phyloP scores from a whole-genome alignment of 495 filamentous ascomycete genomes.

The Daldinia childiae region DNA sequence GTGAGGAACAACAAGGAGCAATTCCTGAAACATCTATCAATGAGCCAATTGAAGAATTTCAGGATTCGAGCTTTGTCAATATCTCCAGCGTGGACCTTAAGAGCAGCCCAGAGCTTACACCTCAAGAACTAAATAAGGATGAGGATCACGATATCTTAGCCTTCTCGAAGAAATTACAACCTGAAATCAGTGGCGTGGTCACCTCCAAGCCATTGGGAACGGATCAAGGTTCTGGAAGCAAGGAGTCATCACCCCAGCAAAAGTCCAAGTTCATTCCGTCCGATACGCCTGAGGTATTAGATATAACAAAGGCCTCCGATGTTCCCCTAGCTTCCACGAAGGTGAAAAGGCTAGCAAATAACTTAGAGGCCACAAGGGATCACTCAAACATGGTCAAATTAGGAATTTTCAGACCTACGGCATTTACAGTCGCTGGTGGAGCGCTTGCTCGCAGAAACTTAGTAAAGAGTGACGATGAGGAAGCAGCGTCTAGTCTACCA shows the following conservation, averaged over 20 bases:
- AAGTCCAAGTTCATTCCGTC: not conserved
- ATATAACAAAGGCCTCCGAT: not conserved
- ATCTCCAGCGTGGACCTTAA: not conserved
- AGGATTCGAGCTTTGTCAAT: not conserved
- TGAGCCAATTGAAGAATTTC: not conserved
- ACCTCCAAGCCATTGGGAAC: not conserved
- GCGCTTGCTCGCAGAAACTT: constrained; percentile 1
- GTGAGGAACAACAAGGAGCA: not conserved
- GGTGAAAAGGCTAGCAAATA: not conserved
- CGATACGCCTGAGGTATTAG: not conserved
- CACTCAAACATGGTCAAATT: not conserved
- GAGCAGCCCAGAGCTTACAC: not conserved
- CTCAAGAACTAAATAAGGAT: constrained; percentile 2
- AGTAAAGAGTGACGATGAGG: not conserved
- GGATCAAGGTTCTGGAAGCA: not conserved
- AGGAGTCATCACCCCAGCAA: constrained; percentile 3
- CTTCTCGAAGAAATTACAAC: not conserved
- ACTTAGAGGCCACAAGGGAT: not conserved
- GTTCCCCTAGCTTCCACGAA: not conserved
- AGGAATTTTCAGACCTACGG: constrained; percentile 13
- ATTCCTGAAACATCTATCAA: constrained; percentile 3
- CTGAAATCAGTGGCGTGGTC: not conserved
- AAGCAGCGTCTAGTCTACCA: constrained; percentile 5
- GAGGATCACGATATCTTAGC: not conserved
- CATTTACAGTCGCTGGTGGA: constrained; percentile 6